These are phyloP conservation scores for Linaria vulgaris DNA, from an alignment of 257 asterid species.

Conservation along the genomic window DNA sequence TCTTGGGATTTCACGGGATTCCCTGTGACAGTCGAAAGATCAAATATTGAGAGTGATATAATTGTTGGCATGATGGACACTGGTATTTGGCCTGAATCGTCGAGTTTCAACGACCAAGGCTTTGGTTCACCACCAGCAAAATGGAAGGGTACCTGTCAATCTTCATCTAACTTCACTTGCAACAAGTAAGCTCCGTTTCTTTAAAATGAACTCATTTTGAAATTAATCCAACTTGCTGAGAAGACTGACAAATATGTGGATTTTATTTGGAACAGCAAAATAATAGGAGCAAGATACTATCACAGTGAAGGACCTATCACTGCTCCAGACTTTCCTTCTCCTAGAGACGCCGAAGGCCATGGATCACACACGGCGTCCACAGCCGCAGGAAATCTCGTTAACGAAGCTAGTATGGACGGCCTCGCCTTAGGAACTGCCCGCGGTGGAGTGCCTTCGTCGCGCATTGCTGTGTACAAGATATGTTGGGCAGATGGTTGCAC, in stretches of 20 bases:
- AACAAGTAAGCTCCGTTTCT: slow-evolving; percentile 27
- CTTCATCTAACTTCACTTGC: slow-evolving; percentile 36
- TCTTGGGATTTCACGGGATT: slow-evolving; percentile 70
- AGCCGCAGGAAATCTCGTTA: slow-evolving; percentile 42
- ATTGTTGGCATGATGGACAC: slow-evolving; percentile 38
- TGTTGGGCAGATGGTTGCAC: slow-evolving; percentile 56
- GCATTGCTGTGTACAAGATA: slow-evolving; percentile 57
- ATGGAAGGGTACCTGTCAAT: slow-evolving; percentile 37
- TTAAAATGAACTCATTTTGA: too few relatives aligned
- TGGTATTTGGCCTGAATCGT: slow-evolving; percentile 44
- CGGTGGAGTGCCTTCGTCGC: slow-evolving; percentile 59
- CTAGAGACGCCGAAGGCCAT: slow-evolving; percentile 61
- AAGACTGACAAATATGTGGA: too few relatives aligned
- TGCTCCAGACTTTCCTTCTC: slow-evolving; percentile 37
- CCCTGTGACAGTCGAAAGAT: slow-evolving; percentile 32
- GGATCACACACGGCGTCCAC: slow-evolving; percentile 65
- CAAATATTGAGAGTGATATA: slow-evolving; percentile 36
- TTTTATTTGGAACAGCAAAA: slow-evolving; percentile 41
- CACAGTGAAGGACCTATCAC: slow-evolving; percentile 31
- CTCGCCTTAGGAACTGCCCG: slow-evolving; percentile 51
- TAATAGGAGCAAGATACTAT: slow-evolving; percentile 61
- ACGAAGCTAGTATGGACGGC: slow-evolving; percentile 41
- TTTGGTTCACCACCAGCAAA: slow-evolving; percentile 37
- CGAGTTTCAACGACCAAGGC: slow-evolving; percentile 33
- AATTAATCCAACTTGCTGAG: too few relatives aligned